A percentile compares a stretch with the other conserved stretches of the same genome.
These are phyloP conservation scores for Aureoboletus auriporus DNA, from an alignment of 768 basidiomycete genomes.

Conservation along the genomic window DNA sequence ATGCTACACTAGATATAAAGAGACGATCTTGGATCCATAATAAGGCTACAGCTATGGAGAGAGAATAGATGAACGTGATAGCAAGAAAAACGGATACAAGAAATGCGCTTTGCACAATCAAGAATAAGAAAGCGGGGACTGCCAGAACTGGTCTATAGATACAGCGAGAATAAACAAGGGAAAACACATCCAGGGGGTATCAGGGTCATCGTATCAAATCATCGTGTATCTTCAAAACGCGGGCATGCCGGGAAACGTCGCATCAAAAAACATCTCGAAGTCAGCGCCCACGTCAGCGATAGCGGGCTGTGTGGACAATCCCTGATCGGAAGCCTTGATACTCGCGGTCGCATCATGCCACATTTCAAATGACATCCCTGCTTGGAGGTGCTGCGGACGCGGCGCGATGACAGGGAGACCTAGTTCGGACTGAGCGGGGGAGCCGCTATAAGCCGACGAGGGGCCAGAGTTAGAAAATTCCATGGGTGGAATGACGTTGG, in stretches of 20 bases:
- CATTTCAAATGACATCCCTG: slow-evolving; percentile 9
- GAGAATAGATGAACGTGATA: no score
- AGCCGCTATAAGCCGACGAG: slow-evolving; percentile 43
- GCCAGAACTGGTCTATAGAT: no score
- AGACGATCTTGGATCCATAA: no score
- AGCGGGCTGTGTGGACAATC: neutral
- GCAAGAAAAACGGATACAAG: no score
- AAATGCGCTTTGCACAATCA: no score
- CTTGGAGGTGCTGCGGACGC: slow-evolving; percentile 17
- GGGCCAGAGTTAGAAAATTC: slow-evolving; percentile 28
- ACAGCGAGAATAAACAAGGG: no score
- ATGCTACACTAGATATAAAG: no score
- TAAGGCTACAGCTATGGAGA: no score
- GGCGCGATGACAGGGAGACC: slow-evolving; percentile 27
- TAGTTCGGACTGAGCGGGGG: slow-evolving; percentile 32
- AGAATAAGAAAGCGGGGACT: no score
- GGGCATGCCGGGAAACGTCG: slow-evolving; percentile 6
- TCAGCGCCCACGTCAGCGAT: slow-evolving; percentile 6
- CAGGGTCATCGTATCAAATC: no score
- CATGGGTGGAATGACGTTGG: slow-evolving; percentile 3
- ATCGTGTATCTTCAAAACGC: slow-evolving; percentile 5
- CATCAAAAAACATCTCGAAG: slow-evolving; percentile 17
- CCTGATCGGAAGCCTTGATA: neutral
- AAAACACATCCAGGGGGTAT: no score
- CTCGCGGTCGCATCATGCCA: slow-evolving; percentile 15